A percentile compares a stretch with the other conserved stretches of the same genome.
These are phyloP conservation scores for Lepidium didymum DNA, from an alignment of 345 rosid species.

Conservation along the genomic window DNA sequence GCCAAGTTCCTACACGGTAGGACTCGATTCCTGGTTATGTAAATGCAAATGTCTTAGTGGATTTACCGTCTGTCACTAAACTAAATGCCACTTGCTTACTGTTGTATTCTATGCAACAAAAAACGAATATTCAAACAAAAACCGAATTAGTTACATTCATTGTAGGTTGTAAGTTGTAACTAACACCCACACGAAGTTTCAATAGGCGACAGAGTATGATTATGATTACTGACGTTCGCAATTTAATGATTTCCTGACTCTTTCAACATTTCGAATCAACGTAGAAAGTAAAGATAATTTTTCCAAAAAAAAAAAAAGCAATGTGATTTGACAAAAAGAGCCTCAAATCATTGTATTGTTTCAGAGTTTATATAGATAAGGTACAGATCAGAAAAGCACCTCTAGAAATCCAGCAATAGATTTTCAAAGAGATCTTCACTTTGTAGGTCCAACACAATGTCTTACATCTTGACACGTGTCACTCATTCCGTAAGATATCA, in stretches of 20 bases:
- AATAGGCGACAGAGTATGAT: not conserved
- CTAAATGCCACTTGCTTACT: no score
- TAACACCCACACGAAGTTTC: not conserved
- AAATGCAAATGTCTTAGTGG: no score
- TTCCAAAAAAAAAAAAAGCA: not conserved
- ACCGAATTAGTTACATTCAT: not conserved
- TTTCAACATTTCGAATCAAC: no score
- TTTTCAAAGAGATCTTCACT: not conserved
- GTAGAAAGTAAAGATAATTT: not conserved
- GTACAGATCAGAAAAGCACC: slow-evolving; percentile 26
- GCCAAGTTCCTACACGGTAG: no score
- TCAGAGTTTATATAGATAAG: slow-evolving; percentile 14
- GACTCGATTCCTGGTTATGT: no score
- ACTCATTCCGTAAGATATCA: not conserved
- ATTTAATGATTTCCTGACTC: no score
- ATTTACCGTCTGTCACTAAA: no score
- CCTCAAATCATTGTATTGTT: slow-evolving; percentile 22
- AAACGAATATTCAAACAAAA: not conserved
- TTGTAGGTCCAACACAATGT: slow-evolving; percentile 12
- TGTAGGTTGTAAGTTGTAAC: not conserved
- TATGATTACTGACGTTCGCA: not conserved
- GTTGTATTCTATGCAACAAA: not conserved
- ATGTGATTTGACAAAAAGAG: slow-evolving; percentile 15
- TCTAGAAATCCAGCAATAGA: slow-evolving; percentile 24
- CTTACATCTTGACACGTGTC: slow-evolving; percentile 25